Evolutionary conservation across 2,329 filamentous ascomycete species (phyloP), one percentile per base, ranked within the genome.

Genomic region (Aspergillus ruber): DNA sequence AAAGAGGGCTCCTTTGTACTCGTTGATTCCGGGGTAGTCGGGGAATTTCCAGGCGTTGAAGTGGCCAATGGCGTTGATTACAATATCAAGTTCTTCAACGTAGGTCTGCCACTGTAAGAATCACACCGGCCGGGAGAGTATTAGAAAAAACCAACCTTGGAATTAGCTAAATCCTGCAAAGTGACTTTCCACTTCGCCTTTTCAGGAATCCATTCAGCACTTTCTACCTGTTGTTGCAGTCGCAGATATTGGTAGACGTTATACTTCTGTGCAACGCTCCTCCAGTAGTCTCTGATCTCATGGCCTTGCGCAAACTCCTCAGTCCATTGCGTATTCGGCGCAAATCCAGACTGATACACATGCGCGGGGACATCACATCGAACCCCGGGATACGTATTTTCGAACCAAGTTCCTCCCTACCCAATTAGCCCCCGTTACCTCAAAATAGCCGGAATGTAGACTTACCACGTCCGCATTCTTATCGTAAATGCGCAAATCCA

Each of bases 271-370:
- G 84, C 83, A 3, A 85, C 64, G 0, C 64, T 64, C 55, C 85
- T 75, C 81, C 83, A 83, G 59, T 89, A 89, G 13, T 79, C 74
- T 6, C 74, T 69, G 49, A 89, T 88, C 62, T 89, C 85, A 3
- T 69, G 61, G 0, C 84, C 84, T 33, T 80, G 78, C 0, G 84
- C 79, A 57, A 86, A 88, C 50, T 82, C 75, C 55, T 86, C 81
- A 0, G 75, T 76, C 85, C 85, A 89, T 53, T 85, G 74, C 0
- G 76, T 78, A 47, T 88, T 88, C 1, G 83, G 82, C 6, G 74
- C 73, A 61, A 86, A 88, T 0, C 80, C 82, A 6, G 78, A 79
- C 58, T 87, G 84, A 56, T 88, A 88, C 17, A 84, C 82, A 60
- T 86, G 82, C 0, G 83, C 78, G 0, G 84, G 82, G 12, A 88